These are phyloP conservation scores for Rhizophora mangle DNA, from an alignment of 345 rosid species.

Conservation along the genomic window DNA sequence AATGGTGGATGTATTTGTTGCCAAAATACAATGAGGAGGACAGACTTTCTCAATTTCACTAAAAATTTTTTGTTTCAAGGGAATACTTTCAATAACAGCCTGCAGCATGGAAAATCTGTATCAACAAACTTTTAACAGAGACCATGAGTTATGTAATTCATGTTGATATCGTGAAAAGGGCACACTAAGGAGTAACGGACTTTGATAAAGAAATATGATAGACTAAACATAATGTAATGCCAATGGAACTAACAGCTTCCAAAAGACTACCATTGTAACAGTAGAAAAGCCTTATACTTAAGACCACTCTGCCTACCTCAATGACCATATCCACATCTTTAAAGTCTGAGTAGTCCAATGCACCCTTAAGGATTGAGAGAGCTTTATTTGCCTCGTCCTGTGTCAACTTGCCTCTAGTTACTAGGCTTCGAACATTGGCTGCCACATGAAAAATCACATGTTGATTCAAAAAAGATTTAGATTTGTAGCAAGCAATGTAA, in stretches of 20 bases:
- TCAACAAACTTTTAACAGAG: constrained; percentile 8
- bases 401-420: constrained; percentile 59
- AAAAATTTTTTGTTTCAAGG: constrained; percentile 85
- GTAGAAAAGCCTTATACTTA: not conserved
- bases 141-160: constrained; percentile 1
- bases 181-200: constrained; percentile 1
- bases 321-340: constrained; percentile 93
- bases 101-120: constrained; percentile 35
- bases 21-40: constrained; percentile 84
- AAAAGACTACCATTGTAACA: not conserved
- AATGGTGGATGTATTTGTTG: constrained; percentile 85
- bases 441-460: constrained; percentile 25
- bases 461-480: too few species aligned
- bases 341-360: constrained; percentile 69
- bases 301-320: constrained; percentile 50
- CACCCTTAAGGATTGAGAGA: constrained; percentile 75
- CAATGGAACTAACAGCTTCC: not conserved
- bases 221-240: not conserved
- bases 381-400: constrained; percentile 71
- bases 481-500: too few species aligned
- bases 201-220: not conserved
- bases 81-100: constrained; percentile 84
- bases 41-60: constrained; percentile 79
- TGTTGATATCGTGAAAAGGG: not conserved
- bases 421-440: constrained; percentile 75